A percentile compares a stretch with the other conserved stretches of the same genome.
Conservation (phyloP, 352 stramenopile species). For the Globisporangium recalcitrans region DNA sequence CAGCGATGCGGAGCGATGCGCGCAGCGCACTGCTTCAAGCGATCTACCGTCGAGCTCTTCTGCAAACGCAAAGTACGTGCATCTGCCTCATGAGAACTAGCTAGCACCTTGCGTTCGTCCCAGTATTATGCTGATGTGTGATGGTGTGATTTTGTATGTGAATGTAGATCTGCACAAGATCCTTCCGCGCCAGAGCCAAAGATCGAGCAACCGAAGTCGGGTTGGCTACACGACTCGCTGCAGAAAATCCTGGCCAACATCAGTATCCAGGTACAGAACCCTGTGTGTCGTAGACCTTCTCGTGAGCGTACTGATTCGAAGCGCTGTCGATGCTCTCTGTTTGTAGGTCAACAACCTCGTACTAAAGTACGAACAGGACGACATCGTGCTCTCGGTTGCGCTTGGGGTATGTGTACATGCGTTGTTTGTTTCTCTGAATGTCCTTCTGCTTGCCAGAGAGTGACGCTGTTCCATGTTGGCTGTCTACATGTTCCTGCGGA, state of each 20-base stretch:
- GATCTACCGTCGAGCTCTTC: neutral
- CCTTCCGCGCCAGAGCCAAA: conserved; percentile 20
- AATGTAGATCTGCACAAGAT: conserved; percentile 9
- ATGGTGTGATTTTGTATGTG: neutral
- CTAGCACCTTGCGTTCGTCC: neutral
- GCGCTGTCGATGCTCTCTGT: neutral
- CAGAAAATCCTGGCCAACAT: conserved; percentile 82
- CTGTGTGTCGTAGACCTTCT: neutral
- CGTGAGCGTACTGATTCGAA: neutral
- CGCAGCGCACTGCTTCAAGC: conserved; percentile 15
- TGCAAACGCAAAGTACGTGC: conserved; percentile 1
- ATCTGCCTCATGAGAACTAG: neutral
- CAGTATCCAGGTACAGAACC: conserved; percentile 45
- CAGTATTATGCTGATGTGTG: neutral
- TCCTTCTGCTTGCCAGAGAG: neutral
- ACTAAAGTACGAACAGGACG: conserved; percentile 85
- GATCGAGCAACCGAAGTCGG: conserved; percentile 78
- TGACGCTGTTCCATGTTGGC: neutral
- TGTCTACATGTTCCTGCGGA: neutral
- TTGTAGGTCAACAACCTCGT: conserved; percentile 81
- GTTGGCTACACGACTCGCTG: conserved; percentile 74
- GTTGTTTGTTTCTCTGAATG: neutral
- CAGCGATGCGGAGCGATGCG: conserved; percentile 20
- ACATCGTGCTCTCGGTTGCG: conserved; percentile 80
- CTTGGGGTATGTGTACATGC: conserved; percentile 45